Evolutionary conservation across 2,329 filamentous ascomycete species (phyloP), one percentile per base, ranked within the genome.

Genomic region (Diaporthe vexans): DNA sequence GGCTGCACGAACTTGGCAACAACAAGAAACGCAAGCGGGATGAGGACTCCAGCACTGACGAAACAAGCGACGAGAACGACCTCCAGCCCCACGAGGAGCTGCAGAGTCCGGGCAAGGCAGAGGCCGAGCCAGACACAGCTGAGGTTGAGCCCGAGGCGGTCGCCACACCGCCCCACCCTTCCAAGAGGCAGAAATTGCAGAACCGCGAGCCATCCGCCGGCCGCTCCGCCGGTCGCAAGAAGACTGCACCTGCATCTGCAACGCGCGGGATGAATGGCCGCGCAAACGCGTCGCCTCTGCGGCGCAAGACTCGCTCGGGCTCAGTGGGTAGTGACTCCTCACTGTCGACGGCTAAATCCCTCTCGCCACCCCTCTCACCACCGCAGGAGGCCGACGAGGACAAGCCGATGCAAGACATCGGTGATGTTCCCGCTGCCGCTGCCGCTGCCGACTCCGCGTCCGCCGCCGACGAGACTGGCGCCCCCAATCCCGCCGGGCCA

Each of bases 291-390:
- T 78, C 79, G 56, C 78, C 80, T 1, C 76, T 76, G 72, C 78
- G 75, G 24, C 74, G 77, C 46, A 76, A 77, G 58, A 78, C 73
- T 35, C 78, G 79, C 58, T 78, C 75, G 19, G 72, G 74, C 35
- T 82, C 81, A 17, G 59, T 77, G 17, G 80, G 78, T 13, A 82
- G 80, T 75, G 76, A 76, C 24, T 83, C 82, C n/a, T 81, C 81
- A n/a, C 79, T 83, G 13, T 83, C 82, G 13, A 80, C 81, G 68
- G 79, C 79, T 9, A 77, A 77, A 58, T 83, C 82, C 10, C 48
- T 81, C 68, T 78, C 79, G 54, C 78, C 80, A 52, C 80, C 80
- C 0, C 77, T 75, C 24, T 54, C 70, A 63, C 70, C 70, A 29
- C 24, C 68, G 21, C 72, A 73, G 26, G 75, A 75, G 33, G 75